Base-by-base conservation (phyloP, 2,329 filamentous ascomycete species). In the Coleophoma eucalyptorum region DNA sequence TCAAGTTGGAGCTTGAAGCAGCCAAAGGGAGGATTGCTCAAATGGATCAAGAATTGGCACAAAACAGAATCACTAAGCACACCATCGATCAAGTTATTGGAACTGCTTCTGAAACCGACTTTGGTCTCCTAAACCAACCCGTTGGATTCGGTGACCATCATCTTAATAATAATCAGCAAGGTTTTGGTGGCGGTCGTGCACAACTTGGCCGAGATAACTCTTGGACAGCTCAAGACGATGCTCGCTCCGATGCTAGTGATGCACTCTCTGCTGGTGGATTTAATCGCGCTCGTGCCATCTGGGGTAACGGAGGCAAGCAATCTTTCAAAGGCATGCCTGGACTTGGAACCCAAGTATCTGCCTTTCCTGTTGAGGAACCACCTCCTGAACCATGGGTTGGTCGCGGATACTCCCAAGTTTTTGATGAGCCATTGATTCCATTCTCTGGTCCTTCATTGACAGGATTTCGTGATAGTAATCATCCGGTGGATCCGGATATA, bases 1-100 rank as follows among this genome's bases (percentile, higher is more conserved):
- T 92, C 51, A 89, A 87, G 71, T 69, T 84, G 48, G 82, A 91
- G 68, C 79, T 93, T 47, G 84, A 85, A 41, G 77, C 83, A 54
- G 87, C 88, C 34, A 82, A 87, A 53, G 83, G 76, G 64, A 80
- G 85, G 62, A 88, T 92, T 62, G 80, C 78, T 43, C 84, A 81
- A 50, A 83, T 91, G 64, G 86, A 88, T 51, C 79, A 88, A 49
- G 85, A 90, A 69, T 76, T 90, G 53, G 77, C 82, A 37, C 81
- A 87, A 56, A 83, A 76, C 20, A 82, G 83, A 31, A 77, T 82
- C 50, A 73, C 74, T 33, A 83, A 81, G 60, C 73, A 80, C 48
- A 86, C 81, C 11, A 70, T 79, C 49, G 79, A 83, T 44, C 78
- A 81, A 58, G 69, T 66, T 8, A 72, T 80, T 48, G 74, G 76